Conservation (phyloP, 2,329 filamentous ascomycete genomes). For the Lecanosticta acicola region DNA sequence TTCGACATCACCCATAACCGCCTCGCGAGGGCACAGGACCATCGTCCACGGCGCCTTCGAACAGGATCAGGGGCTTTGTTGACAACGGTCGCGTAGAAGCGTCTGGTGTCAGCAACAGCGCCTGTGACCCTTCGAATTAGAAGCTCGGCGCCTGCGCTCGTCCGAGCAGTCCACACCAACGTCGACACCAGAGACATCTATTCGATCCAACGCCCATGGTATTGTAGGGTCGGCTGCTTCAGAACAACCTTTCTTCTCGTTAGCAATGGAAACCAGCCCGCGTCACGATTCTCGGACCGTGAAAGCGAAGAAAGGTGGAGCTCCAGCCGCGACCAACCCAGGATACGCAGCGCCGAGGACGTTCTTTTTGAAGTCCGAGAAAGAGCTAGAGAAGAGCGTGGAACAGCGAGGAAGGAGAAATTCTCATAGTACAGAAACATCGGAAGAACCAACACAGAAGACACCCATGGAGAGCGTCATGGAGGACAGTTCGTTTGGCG, state of each 20-base stretch:
- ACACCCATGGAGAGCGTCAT: constrained; percentile 27
- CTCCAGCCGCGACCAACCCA: background rate
- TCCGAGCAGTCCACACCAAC: too few species aligned
- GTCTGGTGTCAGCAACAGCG: background rate
- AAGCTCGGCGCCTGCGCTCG: too few species aligned
- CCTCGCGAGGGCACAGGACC: background rate
- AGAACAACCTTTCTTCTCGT: background rate
- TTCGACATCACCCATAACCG: background rate
- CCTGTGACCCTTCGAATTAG: background rate
- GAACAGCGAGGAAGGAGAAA: constrained; percentile 22
- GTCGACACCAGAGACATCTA: too few species aligned
- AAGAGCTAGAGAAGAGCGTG: constrained; percentile 38
- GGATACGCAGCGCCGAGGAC: constrained; percentile 45
- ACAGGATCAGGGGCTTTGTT: too few species aligned
- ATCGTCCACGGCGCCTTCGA: background rate
- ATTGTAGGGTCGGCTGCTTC: background rate
- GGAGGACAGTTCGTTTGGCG: constrained; percentile 49
- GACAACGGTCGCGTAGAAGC: background rate
- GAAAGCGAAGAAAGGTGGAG: constrained; percentile 5
- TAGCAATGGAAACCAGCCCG: constrained; percentile 4
- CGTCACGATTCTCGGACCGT: background rate
- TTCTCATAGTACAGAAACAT: constrained; percentile 19
- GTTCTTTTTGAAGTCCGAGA: constrained; percentile 55
- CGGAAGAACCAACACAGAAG: constrained; percentile 10
- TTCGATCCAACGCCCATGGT: background rate